Evolutionary conservation across 2,329 filamentous ascomycete species (phyloP), one percentile per base, ranked within the genome.

Genomic region (Chaetomium sp.): DNA sequence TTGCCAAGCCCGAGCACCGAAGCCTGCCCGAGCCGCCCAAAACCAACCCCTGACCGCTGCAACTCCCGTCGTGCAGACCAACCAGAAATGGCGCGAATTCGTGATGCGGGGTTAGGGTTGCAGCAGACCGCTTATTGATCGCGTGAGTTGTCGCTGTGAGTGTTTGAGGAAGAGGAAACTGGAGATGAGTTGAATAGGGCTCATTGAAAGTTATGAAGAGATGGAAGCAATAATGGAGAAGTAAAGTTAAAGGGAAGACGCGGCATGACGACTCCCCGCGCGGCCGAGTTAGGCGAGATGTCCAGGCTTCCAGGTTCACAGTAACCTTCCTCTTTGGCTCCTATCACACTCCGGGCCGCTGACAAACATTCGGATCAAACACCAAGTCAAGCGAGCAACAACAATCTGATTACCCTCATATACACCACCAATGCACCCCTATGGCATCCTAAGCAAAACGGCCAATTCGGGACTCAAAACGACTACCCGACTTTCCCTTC

Each of bases 341-440:
- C 19, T 27, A 27, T 27, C 19, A 27, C 19, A 27, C 19, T 27
- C 19, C 19, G 19, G 19, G 19, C 19, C 19, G 19, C 19, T 27
- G 19, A 27, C 19, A 27, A 27, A 27, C 19, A 27, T 27, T 27
- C 19, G 19, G 19, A 27, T 27, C 38, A n/a, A 41, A 6, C 12
- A 7, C 11, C 19, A 14, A 52, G 32, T 27, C 38, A 41, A 12
- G 6, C n/a, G n/a, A 19, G 19, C 6, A n/a, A 27, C 42, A 46
- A 9, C 7, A 33, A 27, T n/a, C 11, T 11, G 33, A 36, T 27
- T 27, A 6, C 36, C 48, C 35, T 19, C 52, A 52, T 57, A 46
- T 54, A 47, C 56, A 52, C 59, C 52, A 58, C 55, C 58, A 48
- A 56, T 55, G 59, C 56, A 51, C 35, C 40, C 63, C 59, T 60